Evolutionary conservation across 306 rosid genomes (phyloP).

Genomic region (Comarum palustre): DNA sequence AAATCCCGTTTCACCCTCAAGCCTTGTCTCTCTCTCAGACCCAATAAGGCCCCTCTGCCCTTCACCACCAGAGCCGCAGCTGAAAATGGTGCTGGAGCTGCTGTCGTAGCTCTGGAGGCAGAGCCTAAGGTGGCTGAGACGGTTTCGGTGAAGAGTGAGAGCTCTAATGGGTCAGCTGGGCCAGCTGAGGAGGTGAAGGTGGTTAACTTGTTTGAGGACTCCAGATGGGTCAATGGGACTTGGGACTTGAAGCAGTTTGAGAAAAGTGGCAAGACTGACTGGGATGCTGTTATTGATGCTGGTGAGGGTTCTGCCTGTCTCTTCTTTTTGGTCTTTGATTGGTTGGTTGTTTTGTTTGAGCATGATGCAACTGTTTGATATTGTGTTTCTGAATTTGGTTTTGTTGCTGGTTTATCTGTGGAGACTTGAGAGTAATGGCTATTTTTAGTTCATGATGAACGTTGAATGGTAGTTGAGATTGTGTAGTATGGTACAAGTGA

Average conservation of each 20-base stretch:
- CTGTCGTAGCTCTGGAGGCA: slow-evolving; percentile 28
- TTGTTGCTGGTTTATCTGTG: neutral
- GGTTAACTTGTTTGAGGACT: slow-evolving; percentile 44
- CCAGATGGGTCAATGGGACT: slow-evolving; percentile 81
- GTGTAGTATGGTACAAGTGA: too few relatives aligned
- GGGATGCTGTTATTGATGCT: slow-evolving; percentile 98
- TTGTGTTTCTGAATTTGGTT: neutral
- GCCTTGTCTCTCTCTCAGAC: slow-evolving; percentile 35
- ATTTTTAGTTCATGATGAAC: neutral
- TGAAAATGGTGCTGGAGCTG: slow-evolving; percentile 52
- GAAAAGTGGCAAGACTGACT: slow-evolving; percentile 68
- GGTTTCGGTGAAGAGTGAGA: slow-evolving; percentile 23
- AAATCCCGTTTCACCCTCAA: slow-evolving; percentile 35
- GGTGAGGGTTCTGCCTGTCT: slow-evolving; percentile 47
- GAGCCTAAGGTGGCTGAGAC: slow-evolving; percentile 24
- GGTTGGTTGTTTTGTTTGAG: neutral
- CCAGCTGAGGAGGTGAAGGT: slow-evolving; percentile 37
- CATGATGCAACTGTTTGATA: neutral
- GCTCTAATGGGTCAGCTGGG: slow-evolving; percentile 50
- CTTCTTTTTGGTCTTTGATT: neutral
- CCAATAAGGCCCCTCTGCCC: slow-evolving; percentile 31
- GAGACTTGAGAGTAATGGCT: neutral
- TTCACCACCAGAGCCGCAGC: slow-evolving; percentile 40
- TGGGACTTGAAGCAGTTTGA: slow-evolving; percentile 92
- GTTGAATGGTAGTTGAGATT: neutral